Percentiles rank a stretch among this genome's conserved stretches.
Evolutionary conservation across 148 eudicot species (phyloP).

Genomic region (Camellia granthamiana): DNA sequence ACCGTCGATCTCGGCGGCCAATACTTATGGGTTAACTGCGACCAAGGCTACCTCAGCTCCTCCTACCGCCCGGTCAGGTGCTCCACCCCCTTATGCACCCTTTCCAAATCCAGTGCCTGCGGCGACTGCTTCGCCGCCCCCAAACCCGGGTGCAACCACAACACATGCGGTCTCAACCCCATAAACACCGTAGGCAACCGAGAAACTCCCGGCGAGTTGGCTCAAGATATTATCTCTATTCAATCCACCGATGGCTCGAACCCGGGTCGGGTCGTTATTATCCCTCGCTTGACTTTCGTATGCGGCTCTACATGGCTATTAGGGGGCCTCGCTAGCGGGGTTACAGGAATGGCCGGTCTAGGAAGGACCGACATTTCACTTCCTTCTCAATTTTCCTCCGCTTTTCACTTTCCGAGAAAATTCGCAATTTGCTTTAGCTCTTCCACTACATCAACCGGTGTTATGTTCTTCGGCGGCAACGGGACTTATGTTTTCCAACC

Average conservation of each 20-base stretch:
- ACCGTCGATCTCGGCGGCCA: constrained; percentile 45
- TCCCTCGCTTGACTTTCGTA: constrained; percentile 23
- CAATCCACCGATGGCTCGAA: constrained; percentile 38
- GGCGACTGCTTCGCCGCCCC: not conserved
- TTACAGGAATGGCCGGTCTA: constrained; percentile 45
- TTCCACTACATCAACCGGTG: constrained; percentile 27
- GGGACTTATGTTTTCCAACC: constrained; percentile 37
- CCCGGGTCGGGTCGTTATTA: constrained; percentile 18
- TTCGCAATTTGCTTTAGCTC: constrained; percentile 44
- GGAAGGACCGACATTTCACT: constrained; percentile 30
- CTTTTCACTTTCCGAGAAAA: constrained; percentile 23
- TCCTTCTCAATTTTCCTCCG: constrained; percentile 31
- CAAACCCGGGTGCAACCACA: constrained; percentile 27
- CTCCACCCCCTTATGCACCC: constrained; percentile 46
- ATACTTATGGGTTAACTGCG: constrained; percentile 45
- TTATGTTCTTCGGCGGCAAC: constrained; percentile 46
- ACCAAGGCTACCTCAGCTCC: constrained; percentile 32
- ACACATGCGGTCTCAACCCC: constrained; percentile 25
- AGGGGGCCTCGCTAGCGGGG: constrained; percentile 31
- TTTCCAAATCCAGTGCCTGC: constrained; percentile 23
- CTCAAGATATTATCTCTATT: constrained; percentile 26
- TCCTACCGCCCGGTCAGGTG: constrained; percentile 48
- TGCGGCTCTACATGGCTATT: constrained; percentile 29
- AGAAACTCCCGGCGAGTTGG: constrained; percentile 24
- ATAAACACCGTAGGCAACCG: constrained; percentile 23